Base-by-base conservation (phyloP, 1,139 yeast genomes). In the Scheffersomyces illinoinensis region DNA sequence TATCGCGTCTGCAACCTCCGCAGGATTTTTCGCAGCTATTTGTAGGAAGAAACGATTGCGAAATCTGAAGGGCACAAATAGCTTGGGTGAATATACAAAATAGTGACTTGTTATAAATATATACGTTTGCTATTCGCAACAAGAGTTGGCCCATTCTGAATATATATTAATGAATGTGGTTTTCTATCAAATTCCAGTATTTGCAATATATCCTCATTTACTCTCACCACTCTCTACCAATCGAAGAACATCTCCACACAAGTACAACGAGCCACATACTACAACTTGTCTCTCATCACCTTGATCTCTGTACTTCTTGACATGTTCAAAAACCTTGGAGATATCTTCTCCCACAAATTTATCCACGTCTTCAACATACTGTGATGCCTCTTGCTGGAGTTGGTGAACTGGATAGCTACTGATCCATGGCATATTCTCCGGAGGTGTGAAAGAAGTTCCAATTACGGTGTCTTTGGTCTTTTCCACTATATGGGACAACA, bases 341-440 rank as follows among this genome's bases (percentile, higher is more conserved):
- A 56, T 55, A 3, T 69, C 52, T 3, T 71, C 71, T 0, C 64
- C 57, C 6, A 61, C 54, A 0, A 59, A 58, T 5, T 57, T 46
- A 0, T 57, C 61, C 7, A 74, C 76, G 24, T 81, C 76, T 0
- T 67, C 54, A 0, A 82, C 76, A 53, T 72, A 77, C 2, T 67
- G 61, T 39, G 57, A 50, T 1, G 84, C 79, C 23, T 71, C 68
- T 12, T 62, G 51, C 47, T 73, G 71, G 18, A 89, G 68, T 2
- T 74, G 78, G 1, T 69, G 69, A 0, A 83, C 72, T 2, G 77
- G 73, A 62, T 78, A 80, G 2, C 91, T 75, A 26, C 77, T 68
- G 17, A 95, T 86, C 98, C 98, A 95, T 0, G 98, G 97, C 98
- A 93, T 93, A 0, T 91, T 89, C 18, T 90, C 96, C 0, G 96